phyloP scores from a whole-genome alignment of 2,329 filamentous ascomycete genomes.

The Colletotrichum sp. region DNA sequence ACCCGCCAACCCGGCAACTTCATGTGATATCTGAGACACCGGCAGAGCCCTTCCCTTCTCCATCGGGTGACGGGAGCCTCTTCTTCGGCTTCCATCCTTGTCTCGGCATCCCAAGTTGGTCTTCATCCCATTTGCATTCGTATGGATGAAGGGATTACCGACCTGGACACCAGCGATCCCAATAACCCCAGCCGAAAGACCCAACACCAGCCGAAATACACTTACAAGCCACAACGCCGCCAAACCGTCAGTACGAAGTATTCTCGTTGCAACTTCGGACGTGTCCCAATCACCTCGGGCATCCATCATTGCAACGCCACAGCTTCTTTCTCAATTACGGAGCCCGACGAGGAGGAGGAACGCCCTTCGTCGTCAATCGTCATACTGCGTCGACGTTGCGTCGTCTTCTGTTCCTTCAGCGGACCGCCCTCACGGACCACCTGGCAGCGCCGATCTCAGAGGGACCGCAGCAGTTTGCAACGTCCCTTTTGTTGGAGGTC shows the following conservation, averaged over 20 bases:
- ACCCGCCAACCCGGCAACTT: not conserved
- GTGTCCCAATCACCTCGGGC: not conserved
- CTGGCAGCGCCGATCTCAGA: not conserved
- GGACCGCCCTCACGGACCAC: not conserved
- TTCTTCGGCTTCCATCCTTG: not conserved
- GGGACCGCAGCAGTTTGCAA: not conserved
- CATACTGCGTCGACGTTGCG: not conserved
- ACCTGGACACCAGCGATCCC: conserved; percentile 9
- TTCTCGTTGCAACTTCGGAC: not conserved
- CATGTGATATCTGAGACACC: not conserved
- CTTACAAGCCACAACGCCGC: not conserved
- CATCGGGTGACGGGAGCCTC: not conserved
- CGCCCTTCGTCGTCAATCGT: not conserved
- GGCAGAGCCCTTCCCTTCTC: not conserved
- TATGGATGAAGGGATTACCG: not conserved
- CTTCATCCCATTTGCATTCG: not conserved
- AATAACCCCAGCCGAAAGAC: not conserved
- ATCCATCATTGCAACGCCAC: not conserved
- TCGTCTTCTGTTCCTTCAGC: not conserved
- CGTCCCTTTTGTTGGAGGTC: not conserved
- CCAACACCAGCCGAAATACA: not conserved
- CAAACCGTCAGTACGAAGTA: not conserved
- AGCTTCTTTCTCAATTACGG: not conserved
- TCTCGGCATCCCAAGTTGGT: not conserved
- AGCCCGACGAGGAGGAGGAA: not conserved